Evolutionary conservation across 2,329 filamentous ascomycete species (phyloP).

Genomic region (Colletotrichum noveboracense): DNA sequence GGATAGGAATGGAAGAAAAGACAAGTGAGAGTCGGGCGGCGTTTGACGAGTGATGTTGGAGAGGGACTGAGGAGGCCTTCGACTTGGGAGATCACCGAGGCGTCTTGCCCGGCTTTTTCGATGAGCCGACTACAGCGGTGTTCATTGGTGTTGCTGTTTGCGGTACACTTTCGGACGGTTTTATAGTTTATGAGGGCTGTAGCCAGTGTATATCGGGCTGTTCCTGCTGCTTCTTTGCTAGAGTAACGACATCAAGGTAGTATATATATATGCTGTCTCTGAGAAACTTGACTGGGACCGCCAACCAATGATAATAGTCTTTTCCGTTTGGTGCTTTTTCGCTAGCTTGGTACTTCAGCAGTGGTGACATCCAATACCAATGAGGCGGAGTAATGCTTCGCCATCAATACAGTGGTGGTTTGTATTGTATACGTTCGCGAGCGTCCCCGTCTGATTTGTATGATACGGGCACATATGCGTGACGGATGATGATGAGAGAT

Average conservation of each 20-base stretch:
- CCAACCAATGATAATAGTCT: background rate
- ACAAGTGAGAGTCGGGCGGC: background rate
- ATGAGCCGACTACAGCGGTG: background rate
- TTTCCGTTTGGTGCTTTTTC: background rate
- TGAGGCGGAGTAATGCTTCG: background rate
- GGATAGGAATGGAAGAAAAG: background rate
- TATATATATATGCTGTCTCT: background rate
- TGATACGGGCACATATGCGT: background rate
- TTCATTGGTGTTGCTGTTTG: background rate
- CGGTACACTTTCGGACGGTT: rapidly evolving
- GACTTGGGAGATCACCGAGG: background rate
- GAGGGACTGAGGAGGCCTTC: background rate
- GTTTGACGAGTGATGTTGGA: background rate
- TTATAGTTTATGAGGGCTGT: background rate
- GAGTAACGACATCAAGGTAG: background rate
- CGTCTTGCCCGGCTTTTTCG: background rate
- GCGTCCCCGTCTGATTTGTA: background rate
- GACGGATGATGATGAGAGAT: background rate
- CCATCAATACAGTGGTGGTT: background rate
- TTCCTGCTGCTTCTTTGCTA: background rate
- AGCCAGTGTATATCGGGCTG: background rate
- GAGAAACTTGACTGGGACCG: background rate
- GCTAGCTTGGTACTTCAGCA: background rate
- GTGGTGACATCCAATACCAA: background rate
- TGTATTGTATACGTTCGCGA: background rate